Evolutionary conservation across 1,139 yeast species (phyloP).

Genomic region (Pichia sp.): DNA sequence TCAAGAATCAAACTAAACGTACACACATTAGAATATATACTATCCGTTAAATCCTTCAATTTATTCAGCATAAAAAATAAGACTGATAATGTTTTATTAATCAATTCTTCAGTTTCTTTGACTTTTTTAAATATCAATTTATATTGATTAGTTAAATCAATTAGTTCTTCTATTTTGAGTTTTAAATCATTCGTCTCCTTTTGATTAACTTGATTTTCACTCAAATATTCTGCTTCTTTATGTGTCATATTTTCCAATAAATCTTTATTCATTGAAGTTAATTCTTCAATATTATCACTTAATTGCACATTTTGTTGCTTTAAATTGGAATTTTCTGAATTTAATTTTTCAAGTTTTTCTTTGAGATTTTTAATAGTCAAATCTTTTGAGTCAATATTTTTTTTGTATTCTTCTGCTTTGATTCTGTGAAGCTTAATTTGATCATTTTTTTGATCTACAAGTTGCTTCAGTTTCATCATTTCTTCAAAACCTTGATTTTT

Average conservation of each 20-base stretch:
- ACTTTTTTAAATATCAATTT: slow-evolving; percentile 28
- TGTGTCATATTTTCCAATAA: slow-evolving; percentile 60
- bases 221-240: slow-evolving; percentile 52
- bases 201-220: slow-evolving; percentile 46
- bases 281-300: slow-evolving; percentile 24
- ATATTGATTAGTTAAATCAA: slow-evolving; percentile 36
- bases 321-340: slow-evolving; percentile 29
- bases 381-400: slow-evolving; percentile 26
- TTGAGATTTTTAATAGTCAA: slow-evolving; percentile 21
- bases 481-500: slow-evolving; percentile 23
- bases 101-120: slow-evolving; percentile 23
- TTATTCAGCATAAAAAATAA: slow-evolving; percentile 21
- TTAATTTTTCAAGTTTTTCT: slow-evolving; percentile 28
- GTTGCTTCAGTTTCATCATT: slow-evolving; percentile 18
- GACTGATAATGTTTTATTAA: slow-evolving; percentile 18
- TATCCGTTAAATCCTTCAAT: slow-evolving; percentile 34
- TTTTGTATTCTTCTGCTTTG: slow-evolving; percentile 17
- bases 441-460: slow-evolving; percentile 26
- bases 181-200: slow-evolving; percentile 45
- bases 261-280: slow-evolving; percentile 48
- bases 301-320: slow-evolving; percentile 23
- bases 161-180: slow-evolving; percentile 45
- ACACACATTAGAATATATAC: slow-evolving; percentile 33
- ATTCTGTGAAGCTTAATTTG: slow-evolving; percentile 11
- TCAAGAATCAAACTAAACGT: slow-evolving; percentile 60